phyloP scores from a whole-genome alignment of 306 rosid species.

The Dryas octopetala region DNA sequence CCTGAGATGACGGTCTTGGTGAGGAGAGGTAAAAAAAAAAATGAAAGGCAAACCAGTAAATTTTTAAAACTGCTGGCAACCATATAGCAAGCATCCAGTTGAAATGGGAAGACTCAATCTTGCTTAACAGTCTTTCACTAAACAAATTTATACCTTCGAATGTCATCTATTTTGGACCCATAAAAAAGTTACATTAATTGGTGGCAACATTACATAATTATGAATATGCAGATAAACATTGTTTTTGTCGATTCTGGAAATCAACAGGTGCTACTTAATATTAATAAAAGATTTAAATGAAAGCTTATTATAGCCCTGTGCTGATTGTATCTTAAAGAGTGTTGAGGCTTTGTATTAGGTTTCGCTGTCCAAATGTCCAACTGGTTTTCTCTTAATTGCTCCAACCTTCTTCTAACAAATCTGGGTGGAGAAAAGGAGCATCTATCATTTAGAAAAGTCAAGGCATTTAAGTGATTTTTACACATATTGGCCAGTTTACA shows the following conservation, averaged over 20 bases:
- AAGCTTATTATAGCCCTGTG: no score
- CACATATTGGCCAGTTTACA: no score
- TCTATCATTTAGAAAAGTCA: neutral
- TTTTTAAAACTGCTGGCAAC: neutral
- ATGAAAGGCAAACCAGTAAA: slow-evolving; percentile 21
- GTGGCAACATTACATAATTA: neutral
- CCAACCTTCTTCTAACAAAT: neutral
- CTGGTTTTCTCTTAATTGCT: neutral
- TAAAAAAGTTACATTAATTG: neutral
- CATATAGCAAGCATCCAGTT: neutral
- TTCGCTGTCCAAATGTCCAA: neutral
- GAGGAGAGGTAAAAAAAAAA: slow-evolving; percentile 11
- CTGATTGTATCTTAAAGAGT: neutral
- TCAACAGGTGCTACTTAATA: neutral
- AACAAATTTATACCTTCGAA: neutral
- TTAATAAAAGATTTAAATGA: neutral
- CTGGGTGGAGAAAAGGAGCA: neutral
- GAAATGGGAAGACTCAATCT: neutral
- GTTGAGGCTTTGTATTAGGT: neutral
- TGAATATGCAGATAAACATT: neutral
- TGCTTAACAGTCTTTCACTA: neutral
- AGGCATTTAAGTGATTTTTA: no score
- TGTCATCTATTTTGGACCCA: no score
- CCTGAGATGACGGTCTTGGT: slow-evolving; percentile 47
- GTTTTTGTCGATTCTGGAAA: neutral